Percentiles rank a stretch among this genome's conserved stretches.
phyloP scores from a whole-genome alignment of 2,329 filamentous ascomycete genomes.

The Colletotrichum shisoi region DNA sequence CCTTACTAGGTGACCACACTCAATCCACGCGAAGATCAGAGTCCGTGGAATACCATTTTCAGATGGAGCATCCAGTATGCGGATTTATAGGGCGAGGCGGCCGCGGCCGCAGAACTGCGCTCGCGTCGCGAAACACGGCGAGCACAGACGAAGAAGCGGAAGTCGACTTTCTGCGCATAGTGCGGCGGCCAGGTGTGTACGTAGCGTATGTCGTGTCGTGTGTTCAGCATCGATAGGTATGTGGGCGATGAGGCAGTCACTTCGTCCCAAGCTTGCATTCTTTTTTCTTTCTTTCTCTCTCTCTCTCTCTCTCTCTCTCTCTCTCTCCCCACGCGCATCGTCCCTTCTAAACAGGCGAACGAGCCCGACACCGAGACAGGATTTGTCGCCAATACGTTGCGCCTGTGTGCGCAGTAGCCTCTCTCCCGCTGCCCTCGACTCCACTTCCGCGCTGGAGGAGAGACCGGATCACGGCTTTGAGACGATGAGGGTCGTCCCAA shows the following conservation, averaged over 20 bases:
- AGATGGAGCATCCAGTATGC: slow-evolving; percentile 29
- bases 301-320: no score
- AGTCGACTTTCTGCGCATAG: neutral
- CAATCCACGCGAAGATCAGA: slow-evolving; percentile 31
- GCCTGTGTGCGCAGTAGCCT: slow-evolving; percentile 22
- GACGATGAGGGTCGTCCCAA: slow-evolving; percentile 30
- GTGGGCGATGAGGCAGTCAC: neutral
- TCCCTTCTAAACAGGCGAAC: slow-evolving; percentile 12
- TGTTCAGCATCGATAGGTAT: neutral
- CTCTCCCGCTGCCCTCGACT: neutral
- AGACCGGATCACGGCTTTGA: slow-evolving; percentile 30
- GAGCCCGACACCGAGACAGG: slow-evolving; percentile 28
- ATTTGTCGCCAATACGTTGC: slow-evolving; percentile 27
- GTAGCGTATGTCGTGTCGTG: no score
- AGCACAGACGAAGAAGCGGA: slow-evolving; percentile 15
- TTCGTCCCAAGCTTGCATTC: slow-evolving; percentile 1
- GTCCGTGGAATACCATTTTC: slow-evolving; percentile 1
- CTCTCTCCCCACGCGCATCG: neutral
- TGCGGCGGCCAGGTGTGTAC: neutral
- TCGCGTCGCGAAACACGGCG: slow-evolving; percentile 4
- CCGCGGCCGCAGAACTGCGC: neutral
- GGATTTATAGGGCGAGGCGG: neutral
- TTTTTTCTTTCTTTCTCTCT: no score
- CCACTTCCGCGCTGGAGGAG: neutral
- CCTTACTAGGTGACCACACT: neutral